These are phyloP conservation scores for Mycena galopus DNA, from an alignment of 768 basidiomycete species.

Conservation along the genomic window DNA sequence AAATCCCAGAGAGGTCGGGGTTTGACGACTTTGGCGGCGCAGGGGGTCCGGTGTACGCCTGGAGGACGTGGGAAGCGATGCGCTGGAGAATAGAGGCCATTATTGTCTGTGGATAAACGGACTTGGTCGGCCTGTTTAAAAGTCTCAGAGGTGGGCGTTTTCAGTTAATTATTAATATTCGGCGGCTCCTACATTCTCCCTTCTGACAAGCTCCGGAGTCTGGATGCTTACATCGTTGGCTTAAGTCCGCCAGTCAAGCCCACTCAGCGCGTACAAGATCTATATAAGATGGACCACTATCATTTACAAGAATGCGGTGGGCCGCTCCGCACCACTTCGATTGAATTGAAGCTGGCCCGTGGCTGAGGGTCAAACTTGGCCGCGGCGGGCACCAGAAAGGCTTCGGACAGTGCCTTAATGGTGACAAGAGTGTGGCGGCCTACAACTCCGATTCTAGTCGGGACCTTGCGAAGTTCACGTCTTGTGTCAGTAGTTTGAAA, in stretches of 20 bases:
- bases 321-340: too few species aligned
- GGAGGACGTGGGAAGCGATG: not conserved
- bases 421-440: too few species aligned
- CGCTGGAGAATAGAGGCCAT: conserved; percentile 2
- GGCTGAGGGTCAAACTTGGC: too few species aligned
- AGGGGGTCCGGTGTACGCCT: not conserved
- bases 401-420: too few species aligned
- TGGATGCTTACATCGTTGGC: too few species aligned
- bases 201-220: not conserved
- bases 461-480: too few species aligned
- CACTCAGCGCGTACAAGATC: not conserved
- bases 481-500: too few species aligned
- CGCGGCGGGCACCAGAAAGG: too few species aligned
- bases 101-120: not conserved
- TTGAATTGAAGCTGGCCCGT: too few species aligned
- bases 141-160: not conserved
- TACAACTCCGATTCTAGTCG: too few species aligned
- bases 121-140: conserved; percentile 1
- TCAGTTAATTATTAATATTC: not conserved
- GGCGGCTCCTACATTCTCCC: not conserved
- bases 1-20: not conserved
- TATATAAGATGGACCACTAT: not conserved
- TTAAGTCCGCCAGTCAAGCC: not conserved
- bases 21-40: not conserved
- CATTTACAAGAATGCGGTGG: too few species aligned